phyloP scores from a whole-genome alignment of 352 stramenopile species.

The Globisporangium heterothallicum region DNA sequence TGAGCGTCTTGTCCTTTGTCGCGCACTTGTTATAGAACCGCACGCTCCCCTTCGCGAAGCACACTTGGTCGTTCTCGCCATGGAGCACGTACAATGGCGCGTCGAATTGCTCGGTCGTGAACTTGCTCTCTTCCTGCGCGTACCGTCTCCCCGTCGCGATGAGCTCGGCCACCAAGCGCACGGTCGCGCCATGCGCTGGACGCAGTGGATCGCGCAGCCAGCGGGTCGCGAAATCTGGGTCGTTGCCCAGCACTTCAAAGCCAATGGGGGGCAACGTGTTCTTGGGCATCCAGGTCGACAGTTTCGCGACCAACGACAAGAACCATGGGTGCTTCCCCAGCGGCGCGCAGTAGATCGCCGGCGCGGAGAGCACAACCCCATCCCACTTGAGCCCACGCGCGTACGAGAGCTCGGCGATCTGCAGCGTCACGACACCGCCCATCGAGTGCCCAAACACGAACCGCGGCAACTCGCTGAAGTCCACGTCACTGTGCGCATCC shows the following conservation, averaged over 20 bases:
- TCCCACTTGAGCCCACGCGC: slow-evolving; percentile 22
- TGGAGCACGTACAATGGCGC: slow-evolving; percentile 33
- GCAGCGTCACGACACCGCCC: slow-evolving; percentile 37
- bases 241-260: slow-evolving; percentile 26
- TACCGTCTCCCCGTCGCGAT: slow-evolving; percentile 21
- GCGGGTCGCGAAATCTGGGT: slow-evolving; percentile 22
- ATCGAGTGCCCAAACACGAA: slow-evolving; percentile 62
- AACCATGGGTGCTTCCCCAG: slow-evolving; percentile 13
- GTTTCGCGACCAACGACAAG: slow-evolving; percentile 16
- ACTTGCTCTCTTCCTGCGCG: slow-evolving; percentile 13
- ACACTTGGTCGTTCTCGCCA: slow-evolving; percentile 32
- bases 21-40: slow-evolving; percentile 30
- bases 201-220: slow-evolving; percentile 31
- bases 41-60: slow-evolving; percentile 23
- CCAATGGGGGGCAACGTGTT: slow-evolving; percentile 22
- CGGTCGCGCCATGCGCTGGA: slow-evolving; percentile 22
- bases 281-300: slow-evolving; percentile 29
- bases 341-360: slow-evolving; percentile 28
- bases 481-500: slow-evolving; percentile 23
- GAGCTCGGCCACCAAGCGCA: slow-evolving; percentile 19
- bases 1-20: slow-evolving; percentile 42
- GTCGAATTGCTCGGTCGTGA: slow-evolving; percentile 21
- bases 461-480: slow-evolving; percentile 35
- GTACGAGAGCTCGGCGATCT: slow-evolving; percentile 20
- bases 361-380: slow-evolving; percentile 35